Conservation (phyloP, 768 basidiomycete species). For the Chiua virens region DNA sequence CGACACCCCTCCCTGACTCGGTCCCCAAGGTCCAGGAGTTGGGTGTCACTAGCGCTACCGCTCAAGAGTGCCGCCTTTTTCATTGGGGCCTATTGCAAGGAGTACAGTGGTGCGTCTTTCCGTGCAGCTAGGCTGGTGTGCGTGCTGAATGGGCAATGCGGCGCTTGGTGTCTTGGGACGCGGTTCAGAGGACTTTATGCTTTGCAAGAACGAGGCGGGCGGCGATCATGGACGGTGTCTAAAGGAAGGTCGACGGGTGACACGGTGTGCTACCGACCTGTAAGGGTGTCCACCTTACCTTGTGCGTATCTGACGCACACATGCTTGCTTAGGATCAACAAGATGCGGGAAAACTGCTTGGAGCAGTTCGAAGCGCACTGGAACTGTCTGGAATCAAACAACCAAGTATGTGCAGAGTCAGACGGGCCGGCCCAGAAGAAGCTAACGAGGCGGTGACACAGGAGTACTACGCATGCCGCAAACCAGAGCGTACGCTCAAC, state of each 20-base stretch:
- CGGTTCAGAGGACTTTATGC: conserved; percentile 86
- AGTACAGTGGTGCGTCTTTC: conserved; percentile 82
- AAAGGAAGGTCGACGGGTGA: conserved; percentile 94
- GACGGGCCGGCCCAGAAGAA: neutral
- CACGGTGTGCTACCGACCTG: conserved; percentile 93
- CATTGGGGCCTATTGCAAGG: conserved; percentile 93
- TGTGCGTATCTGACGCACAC: neutral
- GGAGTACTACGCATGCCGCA: conserved; percentile 90
- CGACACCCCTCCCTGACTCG: conserved; percentile 61
- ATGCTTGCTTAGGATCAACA: conserved; percentile 63
- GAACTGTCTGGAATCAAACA: conserved; percentile 91
- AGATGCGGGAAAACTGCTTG: conserved; percentile 91
- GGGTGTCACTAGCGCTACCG: conserved; percentile 86
- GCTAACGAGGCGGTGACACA: conserved; percentile 31
- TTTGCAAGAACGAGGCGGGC: conserved; percentile 91
- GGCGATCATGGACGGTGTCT: conserved; percentile 86
- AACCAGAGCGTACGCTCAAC: conserved; percentile 85
- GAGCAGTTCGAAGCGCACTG: conserved; percentile 89
- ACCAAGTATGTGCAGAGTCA: conserved; percentile 71
- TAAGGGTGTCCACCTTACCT: conserved; percentile 41
- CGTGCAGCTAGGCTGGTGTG: neutral
- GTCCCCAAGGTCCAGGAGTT: conserved; percentile 85
- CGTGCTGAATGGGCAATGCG: conserved; percentile 12
- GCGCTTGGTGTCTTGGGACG: conserved; percentile 15
- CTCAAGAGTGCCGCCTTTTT: conserved; percentile 97